Base-by-base conservation (phyloP, 2,329 filamentous ascomycete genomes). In the Aspergillus caelatus region DNA sequence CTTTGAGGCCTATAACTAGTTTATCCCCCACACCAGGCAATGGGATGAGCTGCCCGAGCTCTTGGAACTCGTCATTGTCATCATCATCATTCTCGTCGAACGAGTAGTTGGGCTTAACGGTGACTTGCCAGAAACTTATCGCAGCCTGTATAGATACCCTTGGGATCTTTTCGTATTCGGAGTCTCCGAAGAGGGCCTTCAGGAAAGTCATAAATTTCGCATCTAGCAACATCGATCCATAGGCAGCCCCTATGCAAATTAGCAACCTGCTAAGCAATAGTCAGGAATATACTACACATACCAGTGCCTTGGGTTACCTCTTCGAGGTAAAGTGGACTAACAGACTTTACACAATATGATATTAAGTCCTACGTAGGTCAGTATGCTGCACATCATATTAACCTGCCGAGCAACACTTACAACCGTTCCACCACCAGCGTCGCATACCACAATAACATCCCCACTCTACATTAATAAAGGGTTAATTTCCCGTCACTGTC, bases 341-440 rank as follows among this genome's bases (percentile, higher is more conserved):
- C 45, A 12, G 63, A 65, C 4, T 62, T 69, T 11, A 76, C 67
- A 2, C 61, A 61, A 56, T 77, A 78, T 1, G 72, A 75, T 43
- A 77, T 75, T 1, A 78, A 62, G 36, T 78, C 75, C 66, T 74
- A 39, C 30, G 10, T n/a, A 28, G 9, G 26, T 36, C 23, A 53
- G 32, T 55, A 23, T 21, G 4, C 0, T 21, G 23, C 23, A 14
- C 12, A 8, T 16, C 28, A 26, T 9, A 12, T 19, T 34, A 32
- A 12, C 8, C 16, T 1, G 26, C 11, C 19, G 28, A n/a, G n/a
- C 11, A 52, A 1, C 3, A 61, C 65, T 45, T 53, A 74, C 71
- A 10, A 78, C 77, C 0, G 77, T 79, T 2, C 78, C 78, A 8
- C 78, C 78, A 7, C 77, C 78, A 16, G 76, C 77, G 63, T 80